Evolutionary conservation across 2,329 filamentous ascomycete genomes (phyloP), one percentile per base, ranked within the genome.

Genomic region (Alternaria longipes): DNA sequence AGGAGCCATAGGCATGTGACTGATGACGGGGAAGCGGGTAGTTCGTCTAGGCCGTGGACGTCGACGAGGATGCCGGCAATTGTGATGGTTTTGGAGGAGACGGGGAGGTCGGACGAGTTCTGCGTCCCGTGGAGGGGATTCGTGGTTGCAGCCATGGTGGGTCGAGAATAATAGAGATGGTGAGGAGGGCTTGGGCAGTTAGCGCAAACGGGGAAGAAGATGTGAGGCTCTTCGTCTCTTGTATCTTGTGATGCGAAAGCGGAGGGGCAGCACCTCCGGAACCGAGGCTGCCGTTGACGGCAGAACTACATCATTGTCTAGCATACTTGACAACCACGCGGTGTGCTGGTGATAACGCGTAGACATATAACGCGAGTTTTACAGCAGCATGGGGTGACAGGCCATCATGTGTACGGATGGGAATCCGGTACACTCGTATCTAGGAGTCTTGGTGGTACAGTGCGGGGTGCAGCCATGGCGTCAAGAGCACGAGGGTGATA

Each of bases 1-100:
- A 97, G 86, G 12, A 98, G 88, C 92, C 94, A 97, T n/a, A 98
- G 86, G 71, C 91, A 92, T 24, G 93, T 89, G 36, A 97, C 82
- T 32, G 83, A 80, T 5, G 77, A 78, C 4, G 84, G 81, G 14
- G 84, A 79, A 0, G 82, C 54, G 1, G 88, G 82, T 0, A 97
- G 84, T 74, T 97, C 92, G 30, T 88, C 81, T 2, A 97, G 86
- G 18, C 94, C 94, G 78, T 94, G 94, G 60, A 97, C 84, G 61
- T 92, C 91, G 51, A 91, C 88, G 9, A 91, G 84, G 55, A 97
- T 87, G 47, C 93, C 93, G 44, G 90, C 88, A 76, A 98, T 91
- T 62, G 89, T 86, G 67, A 91, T 84, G 20, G 88, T 89, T 63
- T 84, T 86, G 63, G 83, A 82, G 22, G 92, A 95, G 60, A 93